These are phyloP conservation scores for Cercis canadensis DNA, from an alignment of 306 rosid genomes.

Conservation along the genomic window DNA sequence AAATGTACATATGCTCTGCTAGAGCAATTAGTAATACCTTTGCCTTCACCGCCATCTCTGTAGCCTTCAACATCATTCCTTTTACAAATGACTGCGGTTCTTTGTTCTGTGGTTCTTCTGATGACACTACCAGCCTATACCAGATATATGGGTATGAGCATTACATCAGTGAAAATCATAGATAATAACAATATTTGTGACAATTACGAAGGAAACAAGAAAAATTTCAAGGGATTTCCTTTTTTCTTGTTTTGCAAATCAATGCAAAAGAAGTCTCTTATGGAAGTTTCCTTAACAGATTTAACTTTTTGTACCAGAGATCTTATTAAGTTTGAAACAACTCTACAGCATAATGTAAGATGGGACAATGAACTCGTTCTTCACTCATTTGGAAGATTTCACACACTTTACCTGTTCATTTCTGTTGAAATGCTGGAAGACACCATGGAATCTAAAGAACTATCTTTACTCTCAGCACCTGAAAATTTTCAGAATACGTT, in stretches of 20 bases:
- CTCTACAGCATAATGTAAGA: too few relatives aligned
- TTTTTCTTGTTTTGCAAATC: background rate
- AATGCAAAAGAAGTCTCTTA: constrained; percentile 7
- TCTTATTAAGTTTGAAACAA: constrained; percentile 16
- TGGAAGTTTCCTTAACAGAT: constrained; percentile 1
- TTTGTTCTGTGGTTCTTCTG: constrained; percentile 64
- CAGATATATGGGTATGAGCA: constrained; percentile 19
- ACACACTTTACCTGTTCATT: constrained; percentile 59
- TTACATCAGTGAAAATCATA: constrained; percentile 1
- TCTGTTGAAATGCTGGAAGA: constrained; percentile 74
- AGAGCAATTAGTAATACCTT: constrained; percentile 58
- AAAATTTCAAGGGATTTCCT: background rate
- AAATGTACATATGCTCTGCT: constrained; percentile 2
- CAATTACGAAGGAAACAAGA: background rate
- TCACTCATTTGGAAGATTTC: too few relatives aligned
- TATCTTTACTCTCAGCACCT: constrained; percentile 77
- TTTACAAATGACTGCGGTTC: constrained; percentile 62
- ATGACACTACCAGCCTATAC: constrained; percentile 57
- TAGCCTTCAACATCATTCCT: constrained; percentile 60
- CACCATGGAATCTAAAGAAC: constrained; percentile 58
- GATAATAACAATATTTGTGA: background rate
- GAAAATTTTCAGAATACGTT: constrained; percentile 46
- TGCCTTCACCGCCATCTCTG: constrained; percentile 68
- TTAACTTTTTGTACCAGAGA: background rate
- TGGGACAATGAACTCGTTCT: too few relatives aligned